Base-by-base conservation (phyloP, 2,329 filamentous ascomycete genomes). In the Dactylellina cionopaga region DNA sequence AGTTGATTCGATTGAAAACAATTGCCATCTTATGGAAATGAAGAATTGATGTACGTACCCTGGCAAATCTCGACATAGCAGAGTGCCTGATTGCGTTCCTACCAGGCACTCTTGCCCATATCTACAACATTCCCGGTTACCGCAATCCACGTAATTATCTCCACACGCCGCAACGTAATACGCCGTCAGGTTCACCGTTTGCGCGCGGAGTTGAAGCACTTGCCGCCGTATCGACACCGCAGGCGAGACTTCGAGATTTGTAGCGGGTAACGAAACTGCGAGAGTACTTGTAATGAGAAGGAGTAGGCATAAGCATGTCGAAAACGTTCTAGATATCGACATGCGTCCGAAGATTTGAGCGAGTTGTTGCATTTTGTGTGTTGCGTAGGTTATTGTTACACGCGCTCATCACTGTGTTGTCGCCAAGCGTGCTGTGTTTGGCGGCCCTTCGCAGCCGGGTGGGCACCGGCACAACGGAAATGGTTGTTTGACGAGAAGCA, bases 391-490 rank as follows among this genome's bases (percentile, higher is more conserved):
- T n/a, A n/a, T n/a, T 41, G 43, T 29, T 31, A 27, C 56, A 71
- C 66, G 58, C 58, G 56, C 29, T 54, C 65, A 63, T 63, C 55
- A 51, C 44, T 64, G 68, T 72, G 68, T 72, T 72, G 68, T 65
- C 37, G 68, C 68, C 68, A 72, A 72, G 68, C 59, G 33, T 24
- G 22, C 10, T 15, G 52, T 31, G 39, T 55, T 58, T 56, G 58
- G 49, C 56, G 43, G 49, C 51, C 58, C 51, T 62, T 63, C 51
- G 66, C 49, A 71, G 49, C 66, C 51, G 59, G 59, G 15, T 37
- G 25, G 63, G 37, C 29, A 27, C 46, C 52, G 58, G 55, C 41
- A 62, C 37, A 52, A 19, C 58, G 51, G 58, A 47, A 64, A n/a
- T n/a, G n/a, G 56, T 58, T 33, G 24, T 19, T 43, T 25, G 27